Base-by-base conservation (phyloP, 805 yeast genomes). In the Ogataea populi-albae region DNA sequence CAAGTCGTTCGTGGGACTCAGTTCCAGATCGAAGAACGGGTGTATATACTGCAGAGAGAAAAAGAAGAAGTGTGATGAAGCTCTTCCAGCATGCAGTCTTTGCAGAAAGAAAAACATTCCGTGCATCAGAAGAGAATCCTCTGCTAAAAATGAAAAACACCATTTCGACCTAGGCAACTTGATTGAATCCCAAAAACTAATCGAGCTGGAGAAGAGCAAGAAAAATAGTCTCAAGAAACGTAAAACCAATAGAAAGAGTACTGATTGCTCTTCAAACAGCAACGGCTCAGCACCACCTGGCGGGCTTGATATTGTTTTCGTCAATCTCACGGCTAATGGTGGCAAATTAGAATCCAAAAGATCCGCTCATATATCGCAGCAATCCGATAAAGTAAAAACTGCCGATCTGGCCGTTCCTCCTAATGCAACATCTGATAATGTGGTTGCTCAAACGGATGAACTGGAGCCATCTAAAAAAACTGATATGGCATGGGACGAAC, bases 61-160 rank as follows among this genome's bases (percentile, higher is more conserved):
- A 45, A 72, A 70, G 59, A 72, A 71, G 50, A 71, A 71, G 37
- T 72, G 78, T 52, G 76, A 72, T 50, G 72, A 72, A 46, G 48
- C 45, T 6, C 64, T 61, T 37, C 78, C 78, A 1, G 54, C 61
- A 3, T 72, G 78, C 47, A 66, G 71, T 1, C 49, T 61, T n/a
- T 72, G 78, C 35, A 26, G 40, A 23, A 59, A 55, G 37, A 53
- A 56, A 32, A 46, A 49, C 9, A 26, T 53, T 3, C 49, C 41
- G 22, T 68, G 73, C 44, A 40, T 48, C 9, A 51, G 60, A 52
- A 43, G 47, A 35, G 26, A 38, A 4, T 29, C 40, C 5, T 28
- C 33, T 12, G 18, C 43, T 11, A 29, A 39, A 20, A 38, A 40
- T 3, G 24, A 33, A 14, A 41, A 41, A 28, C 38, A 36, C 21